phyloP scores from a whole-genome alignment of 2,329 filamentous ascomycete species.

The Tricladium varicosporioides region DNA sequence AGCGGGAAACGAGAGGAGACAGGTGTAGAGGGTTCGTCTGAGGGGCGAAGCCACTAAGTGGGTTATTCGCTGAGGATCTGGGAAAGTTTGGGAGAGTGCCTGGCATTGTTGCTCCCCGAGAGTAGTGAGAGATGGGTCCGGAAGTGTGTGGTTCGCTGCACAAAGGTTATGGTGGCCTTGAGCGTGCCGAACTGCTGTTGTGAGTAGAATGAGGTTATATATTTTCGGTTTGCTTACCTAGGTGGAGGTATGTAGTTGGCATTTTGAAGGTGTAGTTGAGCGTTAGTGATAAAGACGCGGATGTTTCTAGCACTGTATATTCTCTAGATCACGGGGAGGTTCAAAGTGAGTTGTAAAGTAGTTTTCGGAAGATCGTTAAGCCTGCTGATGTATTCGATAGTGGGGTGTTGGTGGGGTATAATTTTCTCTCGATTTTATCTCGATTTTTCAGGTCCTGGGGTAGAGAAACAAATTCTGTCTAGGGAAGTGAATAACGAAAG shows the following conservation, averaged over 20 bases:
- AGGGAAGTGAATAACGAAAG: background rate
- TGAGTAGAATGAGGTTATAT: too few species aligned
- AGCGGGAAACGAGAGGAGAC: conserved; percentile 65
- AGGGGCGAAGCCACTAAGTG: conserved; percentile 77
- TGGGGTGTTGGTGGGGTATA: conserved; percentile 12
- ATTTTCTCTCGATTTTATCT: background rate
- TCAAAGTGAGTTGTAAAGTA: background rate
- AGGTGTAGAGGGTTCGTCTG: conserved; percentile 77
- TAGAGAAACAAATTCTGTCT: background rate
- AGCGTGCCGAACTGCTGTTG: conserved; percentile 58
- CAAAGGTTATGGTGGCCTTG: conserved; percentile 80
- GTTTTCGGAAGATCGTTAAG: background rate
- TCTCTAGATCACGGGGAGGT: background rate
- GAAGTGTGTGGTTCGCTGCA: conserved; percentile 66
- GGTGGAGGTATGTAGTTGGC: conserved; percentile 50
- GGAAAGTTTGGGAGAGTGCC: conserved; percentile 59
- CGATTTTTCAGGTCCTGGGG: background rate
- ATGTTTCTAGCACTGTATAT: background rate
- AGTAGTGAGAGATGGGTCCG: conserved; percentile 75
- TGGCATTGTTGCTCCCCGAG: conserved; percentile 75
- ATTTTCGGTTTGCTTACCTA: conserved; percentile 35
- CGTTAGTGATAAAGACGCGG: background rate
- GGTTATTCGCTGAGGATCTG: conserved; percentile 62
- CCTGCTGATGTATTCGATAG: conserved; percentile 1
- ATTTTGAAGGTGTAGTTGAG: conserved; percentile 6